phyloP scores from a whole-genome alignment of 202 grass and related monocot species.

The Brachypodium distachyon region DNA sequence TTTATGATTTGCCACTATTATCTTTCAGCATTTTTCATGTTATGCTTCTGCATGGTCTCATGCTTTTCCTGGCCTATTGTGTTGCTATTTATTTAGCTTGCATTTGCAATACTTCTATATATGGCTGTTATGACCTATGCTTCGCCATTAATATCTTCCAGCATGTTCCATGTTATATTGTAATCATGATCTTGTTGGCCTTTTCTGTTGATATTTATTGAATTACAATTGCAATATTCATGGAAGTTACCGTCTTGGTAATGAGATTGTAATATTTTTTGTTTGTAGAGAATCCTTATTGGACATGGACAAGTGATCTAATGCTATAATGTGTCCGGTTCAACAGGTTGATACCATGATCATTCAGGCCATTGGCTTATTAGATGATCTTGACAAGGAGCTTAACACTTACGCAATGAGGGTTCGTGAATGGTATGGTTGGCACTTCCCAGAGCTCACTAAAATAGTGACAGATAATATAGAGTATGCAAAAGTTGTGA shows the following conservation, averaged over 20 bases:
- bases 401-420: constrained; percentile 75
- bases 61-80: not conserved
- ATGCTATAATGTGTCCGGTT: not conserved
- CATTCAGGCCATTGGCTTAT: constrained; percentile 69
- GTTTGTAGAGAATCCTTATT: not conserved
- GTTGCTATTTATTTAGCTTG: not conserved
- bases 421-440: constrained; percentile 71
- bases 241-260: not conserved
- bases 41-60: not conserved
- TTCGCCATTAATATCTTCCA: not conserved
- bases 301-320: not conserved
- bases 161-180: not conserved
- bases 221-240: not conserved
- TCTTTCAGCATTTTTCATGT: not conserved
- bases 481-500: constrained; percentile 56
- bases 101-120: not conserved
- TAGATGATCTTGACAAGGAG: constrained; percentile 76
- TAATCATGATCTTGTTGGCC: not conserved
- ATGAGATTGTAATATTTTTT: not conserved
- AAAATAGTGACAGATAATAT: constrained; percentile 69
- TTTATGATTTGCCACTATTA: not conserved
- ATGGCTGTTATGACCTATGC: not conserved
- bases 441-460: constrained; percentile 67
- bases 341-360: constrained; percentile 77
- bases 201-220: not conserved